Evolutionary conservation across 805 yeast species (phyloP).

Genomic region (Lachancea nothofagi): DNA sequence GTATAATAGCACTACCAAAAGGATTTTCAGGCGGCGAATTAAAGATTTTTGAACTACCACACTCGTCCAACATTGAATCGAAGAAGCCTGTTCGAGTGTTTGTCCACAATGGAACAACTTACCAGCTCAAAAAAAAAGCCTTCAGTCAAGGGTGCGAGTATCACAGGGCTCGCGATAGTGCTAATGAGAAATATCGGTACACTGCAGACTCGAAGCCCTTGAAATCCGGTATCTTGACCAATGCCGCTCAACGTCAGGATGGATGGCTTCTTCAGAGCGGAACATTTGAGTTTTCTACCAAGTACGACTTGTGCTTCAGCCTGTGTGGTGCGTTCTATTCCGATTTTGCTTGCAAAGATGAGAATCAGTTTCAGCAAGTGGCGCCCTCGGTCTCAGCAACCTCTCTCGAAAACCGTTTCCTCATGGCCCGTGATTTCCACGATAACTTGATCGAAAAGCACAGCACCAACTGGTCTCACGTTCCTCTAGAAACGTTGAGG

Average conservation of each 20-base stretch:
- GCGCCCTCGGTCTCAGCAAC: background rate
- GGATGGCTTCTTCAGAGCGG: slow-evolving; percentile 23
- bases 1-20: slow-evolving; percentile 7
- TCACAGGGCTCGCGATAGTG: slow-evolving; percentile 19
- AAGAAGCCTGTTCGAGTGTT: slow-evolving; percentile 19
- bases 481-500: slow-evolving; percentile 19
- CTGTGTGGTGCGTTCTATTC: slow-evolving; percentile 23
- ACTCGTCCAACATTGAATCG: slow-evolving; percentile 24
- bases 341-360: slow-evolving; percentile 14
- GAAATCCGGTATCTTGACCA: slow-evolving; percentile 24
- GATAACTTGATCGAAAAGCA: slow-evolving; percentile 30
- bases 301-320: slow-evolving; percentile 25
- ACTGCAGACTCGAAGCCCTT: slow-evolving; percentile 21
- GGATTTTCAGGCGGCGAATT: slow-evolving; percentile 2
- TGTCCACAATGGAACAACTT: slow-evolving; percentile 10
- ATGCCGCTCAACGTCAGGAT: slow-evolving; percentile 19
- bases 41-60: slow-evolving; percentile 23
- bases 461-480: slow-evolving; percentile 21
- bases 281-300: slow-evolving; percentile 14
- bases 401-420: slow-evolving; percentile 19
- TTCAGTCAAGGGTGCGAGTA: slow-evolving; percentile 24
- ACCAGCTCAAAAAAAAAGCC: slow-evolving; percentile 19
- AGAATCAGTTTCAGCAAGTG: slow-evolving; percentile 17
- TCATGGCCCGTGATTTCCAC: slow-evolving; percentile 29
- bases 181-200: slow-evolving; percentile 25